Evolutionary conservation across 768 basidiomycete species (phyloP).

Genomic region (Rhodosporidiobolus sp.): DNA sequence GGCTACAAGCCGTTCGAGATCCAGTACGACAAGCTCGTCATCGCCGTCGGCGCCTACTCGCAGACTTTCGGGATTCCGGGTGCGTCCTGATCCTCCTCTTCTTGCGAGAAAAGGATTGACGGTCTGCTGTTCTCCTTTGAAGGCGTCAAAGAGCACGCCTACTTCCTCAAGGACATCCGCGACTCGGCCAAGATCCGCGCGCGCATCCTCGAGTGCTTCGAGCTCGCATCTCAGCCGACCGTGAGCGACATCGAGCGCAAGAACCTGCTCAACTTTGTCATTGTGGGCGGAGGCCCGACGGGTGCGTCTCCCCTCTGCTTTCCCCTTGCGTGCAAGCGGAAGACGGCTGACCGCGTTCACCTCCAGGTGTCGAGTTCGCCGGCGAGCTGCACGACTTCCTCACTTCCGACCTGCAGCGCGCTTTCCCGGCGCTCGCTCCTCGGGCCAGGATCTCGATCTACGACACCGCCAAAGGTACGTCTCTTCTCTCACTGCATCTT

Average conservation of each 20-base stretch:
- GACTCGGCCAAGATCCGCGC: constrained; percentile 38
- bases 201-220: constrained; percentile 59
- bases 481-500: too few relatives aligned
- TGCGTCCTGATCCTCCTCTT: constrained; percentile 48
- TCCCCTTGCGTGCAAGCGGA: too few relatives aligned
- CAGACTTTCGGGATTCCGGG: constrained; percentile 57
- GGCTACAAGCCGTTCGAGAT: constrained; percentile 56
- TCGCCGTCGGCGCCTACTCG: constrained; percentile 79
- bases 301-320: constrained; percentile 17
- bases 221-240: constrained; percentile 78
- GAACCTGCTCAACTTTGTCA: constrained; percentile 76
- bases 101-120: not conserved
- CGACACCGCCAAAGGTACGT: constrained; percentile 78
- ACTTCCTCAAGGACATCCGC: constrained; percentile 47
- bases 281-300: constrained; percentile 65
- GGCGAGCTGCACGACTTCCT: constrained; percentile 78
- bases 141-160: constrained; percentile 67
- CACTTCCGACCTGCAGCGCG: constrained; percentile 60
- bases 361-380: constrained; percentile 76
- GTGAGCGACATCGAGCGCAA: constrained; percentile 70
- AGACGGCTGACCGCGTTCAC: constrained; percentile 41
- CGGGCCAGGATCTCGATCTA: constrained; percentile 72
- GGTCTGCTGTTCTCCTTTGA: constrained; percentile 9
- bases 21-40: constrained; percentile 73
- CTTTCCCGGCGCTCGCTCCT: constrained; percentile 64